These are phyloP conservation scores for Aspergillus pseudoglaucus DNA, from an alignment of 2,329 filamentous ascomycete genomes.

Conservation along the genomic window DNA sequence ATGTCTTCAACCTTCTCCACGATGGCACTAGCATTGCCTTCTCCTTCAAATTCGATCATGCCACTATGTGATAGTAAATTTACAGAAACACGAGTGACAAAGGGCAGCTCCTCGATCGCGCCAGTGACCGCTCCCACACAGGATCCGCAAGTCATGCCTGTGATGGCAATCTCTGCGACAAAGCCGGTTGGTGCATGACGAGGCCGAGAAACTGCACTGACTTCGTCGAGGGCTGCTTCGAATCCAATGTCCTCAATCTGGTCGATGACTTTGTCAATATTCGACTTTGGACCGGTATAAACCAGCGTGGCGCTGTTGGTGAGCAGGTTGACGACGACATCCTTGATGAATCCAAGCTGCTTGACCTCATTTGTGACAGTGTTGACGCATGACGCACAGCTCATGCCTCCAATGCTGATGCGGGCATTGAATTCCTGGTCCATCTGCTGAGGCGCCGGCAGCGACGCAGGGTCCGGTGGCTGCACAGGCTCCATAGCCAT, in stretches of 20 bases:
- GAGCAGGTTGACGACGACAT: conserved; percentile 58
- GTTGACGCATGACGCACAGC: conserved; percentile 62
- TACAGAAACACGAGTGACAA: conserved; percentile 43
- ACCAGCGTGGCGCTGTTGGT: conserved; percentile 60
- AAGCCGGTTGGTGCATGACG: conserved; percentile 12
- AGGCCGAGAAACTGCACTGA: conserved; percentile 9
- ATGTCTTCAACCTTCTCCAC: conserved; percentile 49
- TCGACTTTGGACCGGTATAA: conserved; percentile 44
- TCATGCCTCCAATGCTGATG: conserved; percentile 63
- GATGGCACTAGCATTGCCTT: conserved; percentile 40
- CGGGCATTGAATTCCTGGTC: conserved; percentile 20
- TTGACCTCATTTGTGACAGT: conserved; percentile 55
- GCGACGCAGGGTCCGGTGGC: conserved; percentile 1
- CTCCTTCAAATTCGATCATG: conserved; percentile 43
- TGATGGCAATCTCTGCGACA: conserved; percentile 45
- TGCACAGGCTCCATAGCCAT: neutral
- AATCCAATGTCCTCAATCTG: conserved; percentile 46
- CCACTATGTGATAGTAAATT: conserved; percentile 48
- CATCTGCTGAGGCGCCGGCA: neutral
- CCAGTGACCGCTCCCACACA: conserved; percentile 47
- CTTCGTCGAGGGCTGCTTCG: conserved; percentile 38
- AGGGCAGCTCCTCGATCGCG: conserved; percentile 41
- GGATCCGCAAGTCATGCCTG: conserved; percentile 54
- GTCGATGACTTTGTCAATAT: conserved; percentile 42
- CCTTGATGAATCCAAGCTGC: conserved; percentile 52